Conservation (phyloP, 2,329 filamentous ascomycete genomes). For the Aspergillus sojae region DNA sequence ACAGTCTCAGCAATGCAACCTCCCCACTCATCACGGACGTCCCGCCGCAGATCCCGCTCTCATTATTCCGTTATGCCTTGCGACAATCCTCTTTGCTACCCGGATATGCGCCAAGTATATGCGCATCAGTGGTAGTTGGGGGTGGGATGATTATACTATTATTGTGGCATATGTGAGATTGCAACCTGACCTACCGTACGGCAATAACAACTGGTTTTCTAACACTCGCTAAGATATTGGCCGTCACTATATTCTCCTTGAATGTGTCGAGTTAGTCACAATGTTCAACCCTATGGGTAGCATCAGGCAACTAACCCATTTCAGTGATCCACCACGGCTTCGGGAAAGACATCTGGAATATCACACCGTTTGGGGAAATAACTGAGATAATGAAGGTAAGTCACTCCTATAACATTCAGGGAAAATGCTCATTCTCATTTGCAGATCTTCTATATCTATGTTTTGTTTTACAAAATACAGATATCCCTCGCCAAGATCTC, state of each 20-base stretch:
- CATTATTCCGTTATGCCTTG: slow-evolving; percentile 16
- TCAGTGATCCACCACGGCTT: slow-evolving; percentile 27
- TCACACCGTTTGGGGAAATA: slow-evolving; percentile 22
- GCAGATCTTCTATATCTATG: slow-evolving; percentile 22
- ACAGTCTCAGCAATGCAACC: slow-evolving; percentile 10
- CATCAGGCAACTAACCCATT: not conserved
- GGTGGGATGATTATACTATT: slow-evolving; percentile 20
- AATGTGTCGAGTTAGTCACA: slow-evolving; percentile 18
- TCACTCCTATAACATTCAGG: too few species aligned
- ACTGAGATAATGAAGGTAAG: slow-evolving; percentile 22
- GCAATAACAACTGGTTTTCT: not conserved
- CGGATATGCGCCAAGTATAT: slow-evolving; percentile 16
- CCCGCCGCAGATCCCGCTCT: slow-evolving; percentile 16
- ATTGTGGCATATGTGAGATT: slow-evolving; percentile 19
- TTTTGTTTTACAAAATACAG: slow-evolving; percentile 23
- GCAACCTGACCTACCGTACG: too few species aligned
- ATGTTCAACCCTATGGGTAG: not conserved
- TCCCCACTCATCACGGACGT: slow-evolving; percentile 11
- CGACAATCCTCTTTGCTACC: slow-evolving; percentile 16
- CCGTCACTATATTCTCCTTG: slow-evolving; percentile 13
- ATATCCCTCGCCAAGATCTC: slow-evolving; percentile 30
- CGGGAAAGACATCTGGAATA: slow-evolving; percentile 27
- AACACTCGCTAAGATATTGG: slow-evolving; percentile 12
- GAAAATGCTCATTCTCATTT: not conserved
- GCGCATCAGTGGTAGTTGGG: slow-evolving; percentile 19